Conservation (phyloP, 2,329 filamentous ascomycete genomes). For the Exophiala sideris region DNA sequence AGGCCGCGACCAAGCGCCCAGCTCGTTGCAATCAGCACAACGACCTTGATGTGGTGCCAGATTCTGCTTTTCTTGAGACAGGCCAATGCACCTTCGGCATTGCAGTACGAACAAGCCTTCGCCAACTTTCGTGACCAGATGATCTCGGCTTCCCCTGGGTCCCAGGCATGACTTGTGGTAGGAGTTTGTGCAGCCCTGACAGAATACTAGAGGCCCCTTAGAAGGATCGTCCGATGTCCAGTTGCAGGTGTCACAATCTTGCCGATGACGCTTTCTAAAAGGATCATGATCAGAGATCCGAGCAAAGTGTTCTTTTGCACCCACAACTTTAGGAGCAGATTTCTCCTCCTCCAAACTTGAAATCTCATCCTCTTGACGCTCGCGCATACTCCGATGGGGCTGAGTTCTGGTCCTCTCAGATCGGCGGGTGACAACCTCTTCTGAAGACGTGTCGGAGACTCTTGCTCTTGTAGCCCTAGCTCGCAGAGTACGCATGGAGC, state of each 20-base stretch:
- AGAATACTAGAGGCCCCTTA: constrained; percentile 73
- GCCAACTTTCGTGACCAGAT: constrained; percentile 81
- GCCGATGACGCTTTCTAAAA: constrained; percentile 69
- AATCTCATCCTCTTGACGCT: constrained; percentile 49
- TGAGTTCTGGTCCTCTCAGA: constrained; percentile 34
- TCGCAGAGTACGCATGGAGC: not conserved
- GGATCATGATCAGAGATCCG: constrained; percentile 57
- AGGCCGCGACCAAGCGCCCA: constrained; percentile 67
- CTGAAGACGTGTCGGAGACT: constrained; percentile 8
- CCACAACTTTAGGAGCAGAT: constrained; percentile 55
- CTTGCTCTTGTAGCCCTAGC: not conserved
- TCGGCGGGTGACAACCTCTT: constrained; percentile 27
- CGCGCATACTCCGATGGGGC: constrained; percentile 42
- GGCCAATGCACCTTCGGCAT: constrained; percentile 77
- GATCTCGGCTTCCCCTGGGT: constrained; percentile 68
- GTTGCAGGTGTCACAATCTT: constrained; percentile 69
- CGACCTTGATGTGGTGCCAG: constrained; percentile 66
- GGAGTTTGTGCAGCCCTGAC: constrained; percentile 81
- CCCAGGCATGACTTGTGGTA: constrained; percentile 86
- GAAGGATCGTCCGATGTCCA: constrained; percentile 51
- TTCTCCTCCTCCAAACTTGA: constrained; percentile 37
- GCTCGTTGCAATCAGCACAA: constrained; percentile 67
- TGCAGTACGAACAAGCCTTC: constrained; percentile 79
- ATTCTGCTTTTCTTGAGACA: constrained; percentile 64
- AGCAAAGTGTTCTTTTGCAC: constrained; percentile 70